Conservation (phyloP, 768 basidiomycete genomes). For the Lactarius evosmus region DNA sequence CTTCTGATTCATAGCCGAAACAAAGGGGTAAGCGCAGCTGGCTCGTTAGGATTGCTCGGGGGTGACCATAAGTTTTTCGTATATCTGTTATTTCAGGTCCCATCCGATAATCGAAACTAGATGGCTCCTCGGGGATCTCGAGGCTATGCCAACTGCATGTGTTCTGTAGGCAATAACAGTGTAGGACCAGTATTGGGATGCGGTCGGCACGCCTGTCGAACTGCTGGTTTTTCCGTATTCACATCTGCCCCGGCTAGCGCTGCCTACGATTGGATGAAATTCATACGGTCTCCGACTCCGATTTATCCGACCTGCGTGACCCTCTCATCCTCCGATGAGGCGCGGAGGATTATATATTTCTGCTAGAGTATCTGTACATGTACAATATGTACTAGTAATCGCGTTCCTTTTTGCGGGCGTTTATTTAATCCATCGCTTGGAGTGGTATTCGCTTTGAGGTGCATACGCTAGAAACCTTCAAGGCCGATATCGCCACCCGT, state of each 20-base stretch:
- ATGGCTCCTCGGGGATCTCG: neutral
- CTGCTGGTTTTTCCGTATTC: too few relatives aligned
- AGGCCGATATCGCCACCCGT: neutral
- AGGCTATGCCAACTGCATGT: too few relatives aligned
- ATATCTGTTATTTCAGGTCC: neutral
- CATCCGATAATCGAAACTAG: neutral
- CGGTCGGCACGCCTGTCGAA: conserved; percentile 1
- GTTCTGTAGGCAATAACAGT: neutral
- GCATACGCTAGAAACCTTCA: neutral
- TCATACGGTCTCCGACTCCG: neutral
- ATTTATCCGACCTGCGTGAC: neutral
- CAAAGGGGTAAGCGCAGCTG: conserved; percentile 22
- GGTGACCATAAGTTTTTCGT: neutral
- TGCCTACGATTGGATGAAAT: neutral
- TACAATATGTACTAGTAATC: neutral
- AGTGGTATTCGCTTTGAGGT: neutral
- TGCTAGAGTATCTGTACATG: neutral
- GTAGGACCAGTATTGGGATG: neutral
- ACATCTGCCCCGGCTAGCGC: neutral
- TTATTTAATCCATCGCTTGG: neutral
- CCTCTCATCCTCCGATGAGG: neutral
- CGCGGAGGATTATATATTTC: neutral
- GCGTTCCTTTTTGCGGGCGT: neutral
- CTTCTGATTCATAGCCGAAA: conserved; percentile 28
- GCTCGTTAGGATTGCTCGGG: conserved; percentile 9